phyloP scores from a whole-genome alignment of 106 monocot genomes.

The Acanthochlamys bracteata region DNA sequence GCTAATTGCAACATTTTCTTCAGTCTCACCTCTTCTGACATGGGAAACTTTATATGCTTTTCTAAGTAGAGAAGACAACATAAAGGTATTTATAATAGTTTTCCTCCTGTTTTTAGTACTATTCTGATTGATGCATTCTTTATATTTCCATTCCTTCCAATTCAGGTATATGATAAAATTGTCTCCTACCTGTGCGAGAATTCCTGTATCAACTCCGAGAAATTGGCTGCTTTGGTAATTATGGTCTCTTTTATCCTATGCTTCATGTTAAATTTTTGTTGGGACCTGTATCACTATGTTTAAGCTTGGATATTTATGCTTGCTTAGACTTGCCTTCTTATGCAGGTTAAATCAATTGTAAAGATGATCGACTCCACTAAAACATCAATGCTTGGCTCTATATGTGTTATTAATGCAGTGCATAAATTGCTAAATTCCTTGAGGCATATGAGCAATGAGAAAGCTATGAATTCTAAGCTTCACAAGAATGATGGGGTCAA shows the following conservation, averaged over 20 bases:
- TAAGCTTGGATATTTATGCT: neutral
- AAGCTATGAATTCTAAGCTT: neutral
- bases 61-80: conserved; percentile 38
- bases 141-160: neutral
- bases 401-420: neutral
- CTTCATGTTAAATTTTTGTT: neutral
- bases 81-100: conserved; percentile 30
- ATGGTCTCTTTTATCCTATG: neutral
- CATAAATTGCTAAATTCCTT: neutral
- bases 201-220: conserved; percentile 29
- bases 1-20: conserved; percentile 52
- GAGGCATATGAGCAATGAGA: neutral
- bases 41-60: conserved; percentile 60
- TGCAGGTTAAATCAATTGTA: conserved; percentile 31
- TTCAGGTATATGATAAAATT: conserved; percentile 47
- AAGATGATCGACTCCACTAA: conserved; percentile 27
- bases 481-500: neutral
- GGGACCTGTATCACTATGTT: neutral
- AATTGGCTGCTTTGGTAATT: conserved; percentile 48
- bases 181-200: conserved; percentile 45
- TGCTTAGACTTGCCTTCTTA: neutral
- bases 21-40: conserved; percentile 41
- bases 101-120: neutral
- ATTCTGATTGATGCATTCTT: neutral
- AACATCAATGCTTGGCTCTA: neutral